Conservation (phyloP, 1,284 basidiomycete species). For the Sporisorium sorghi region DNA sequence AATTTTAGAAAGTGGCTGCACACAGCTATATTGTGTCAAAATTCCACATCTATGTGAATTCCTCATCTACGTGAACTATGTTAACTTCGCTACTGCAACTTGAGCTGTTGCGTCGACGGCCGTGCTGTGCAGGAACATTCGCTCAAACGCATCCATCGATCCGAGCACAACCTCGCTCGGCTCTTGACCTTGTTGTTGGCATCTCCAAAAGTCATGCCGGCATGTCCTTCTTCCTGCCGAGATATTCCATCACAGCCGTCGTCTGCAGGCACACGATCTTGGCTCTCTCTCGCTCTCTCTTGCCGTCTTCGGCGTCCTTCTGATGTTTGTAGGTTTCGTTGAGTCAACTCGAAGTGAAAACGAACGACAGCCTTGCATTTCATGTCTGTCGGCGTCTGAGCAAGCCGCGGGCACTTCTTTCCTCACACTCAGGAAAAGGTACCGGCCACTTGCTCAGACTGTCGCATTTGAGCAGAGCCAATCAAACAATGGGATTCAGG, state of each 20-base stretch:
- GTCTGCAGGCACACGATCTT: slow-evolving; percentile 7
- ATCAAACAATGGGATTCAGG: too few relatives aligned
- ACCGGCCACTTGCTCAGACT: too few relatives aligned
- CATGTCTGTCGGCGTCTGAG: neutral
- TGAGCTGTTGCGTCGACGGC: too few relatives aligned
- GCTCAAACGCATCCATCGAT: neutral
- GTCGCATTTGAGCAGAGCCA: too few relatives aligned
- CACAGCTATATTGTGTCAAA: too few relatives aligned
- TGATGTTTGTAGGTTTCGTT: neutral
- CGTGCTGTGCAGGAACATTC: too few relatives aligned
- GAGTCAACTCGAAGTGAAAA: neutral
- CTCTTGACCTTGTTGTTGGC: neutral
- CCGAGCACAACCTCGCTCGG: slow-evolving; percentile 5
- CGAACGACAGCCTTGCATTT: neutral
- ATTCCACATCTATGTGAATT: too few relatives aligned
- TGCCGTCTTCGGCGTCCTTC: neutral
- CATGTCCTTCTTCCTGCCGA: slow-evolving; percentile 5
- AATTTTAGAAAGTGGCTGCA: too few relatives aligned
- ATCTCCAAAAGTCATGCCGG: neutral
- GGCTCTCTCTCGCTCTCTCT: neutral
- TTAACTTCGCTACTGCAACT: too few relatives aligned
- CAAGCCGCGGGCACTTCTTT: neutral
- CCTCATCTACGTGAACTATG: too few relatives aligned
- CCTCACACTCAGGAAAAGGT: too few relatives aligned
- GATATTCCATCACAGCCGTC: neutral